Evolutionary conservation across 257 asterid species (phyloP).

Genomic region (Solanum bukasovii): DNA sequence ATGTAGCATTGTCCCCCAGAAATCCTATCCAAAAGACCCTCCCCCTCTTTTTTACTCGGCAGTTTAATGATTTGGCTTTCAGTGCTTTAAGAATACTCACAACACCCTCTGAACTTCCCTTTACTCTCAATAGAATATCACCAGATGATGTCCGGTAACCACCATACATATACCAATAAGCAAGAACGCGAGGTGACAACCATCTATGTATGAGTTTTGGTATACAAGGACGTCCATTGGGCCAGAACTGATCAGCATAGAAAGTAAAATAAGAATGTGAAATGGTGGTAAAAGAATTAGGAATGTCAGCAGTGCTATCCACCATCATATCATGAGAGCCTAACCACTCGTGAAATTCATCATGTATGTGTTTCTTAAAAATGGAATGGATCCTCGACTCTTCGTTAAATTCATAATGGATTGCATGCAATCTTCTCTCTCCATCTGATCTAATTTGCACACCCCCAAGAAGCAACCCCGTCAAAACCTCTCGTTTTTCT

Average conservation of each 20-base stretch:
- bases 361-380: constrained; percentile 46
- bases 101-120: constrained; percentile 49
- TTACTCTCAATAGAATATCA: constrained; percentile 69
- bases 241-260: constrained; percentile 73
- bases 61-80: constrained; percentile 40
- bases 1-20: constrained; percentile 47
- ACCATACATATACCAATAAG: constrained; percentile 91
- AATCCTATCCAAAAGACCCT: constrained; percentile 70
- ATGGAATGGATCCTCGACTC: constrained; percentile 35
- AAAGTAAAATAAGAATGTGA: constrained; percentile 55
- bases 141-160: constrained; percentile 74
- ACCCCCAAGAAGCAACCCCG: constrained; percentile 77
- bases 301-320: constrained; percentile 23
- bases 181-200: constrained; percentile 84
- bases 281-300: constrained; percentile 40
- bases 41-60: constrained; percentile 55
- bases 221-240: constrained; percentile 40
- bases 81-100: constrained; percentile 35
- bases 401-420: constrained; percentile 52
- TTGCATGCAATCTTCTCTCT: constrained; percentile 24
- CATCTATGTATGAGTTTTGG: constrained; percentile 86
- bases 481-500: constrained; percentile 73
- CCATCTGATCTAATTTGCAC: constrained; percentile 34
- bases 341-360: constrained; percentile 74
- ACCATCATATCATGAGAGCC: constrained; percentile 12